phyloP scores from a whole-genome alignment of 2,329 filamentous ascomycete species.

The Elsinoe batatas region DNA sequence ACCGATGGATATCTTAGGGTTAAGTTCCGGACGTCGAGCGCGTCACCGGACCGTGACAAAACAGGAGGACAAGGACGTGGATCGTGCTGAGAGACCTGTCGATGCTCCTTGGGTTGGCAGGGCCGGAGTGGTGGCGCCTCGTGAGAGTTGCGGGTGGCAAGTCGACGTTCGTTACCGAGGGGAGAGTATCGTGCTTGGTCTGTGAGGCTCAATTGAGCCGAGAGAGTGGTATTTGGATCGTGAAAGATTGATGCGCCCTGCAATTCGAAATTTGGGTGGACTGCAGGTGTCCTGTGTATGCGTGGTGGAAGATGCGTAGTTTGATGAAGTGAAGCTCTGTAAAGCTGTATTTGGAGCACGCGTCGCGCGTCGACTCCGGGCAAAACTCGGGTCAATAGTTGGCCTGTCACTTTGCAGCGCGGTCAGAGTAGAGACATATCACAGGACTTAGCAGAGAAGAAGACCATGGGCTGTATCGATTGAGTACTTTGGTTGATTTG shows the following conservation, averaged over 20 bases:
- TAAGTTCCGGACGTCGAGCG: slow-evolving; percentile 79
- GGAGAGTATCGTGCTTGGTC: slow-evolving; percentile 60
- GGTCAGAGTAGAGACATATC: neutral
- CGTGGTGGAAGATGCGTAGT: neutral
- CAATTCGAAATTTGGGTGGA: neutral
- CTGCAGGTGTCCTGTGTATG: neutral
- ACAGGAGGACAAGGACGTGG: slow-evolving; percentile 23
- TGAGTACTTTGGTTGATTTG: no score
- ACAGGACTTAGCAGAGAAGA: no score
- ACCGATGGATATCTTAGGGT: slow-evolving; percentile 80
- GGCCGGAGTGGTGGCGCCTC: slow-evolving; percentile 32
- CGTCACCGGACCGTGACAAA: slow-evolving; percentile 35
- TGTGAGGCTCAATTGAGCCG: slow-evolving; percentile 16
- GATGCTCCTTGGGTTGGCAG: slow-evolving; percentile 50
- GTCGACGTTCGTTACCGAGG: slow-evolving; percentile 66
- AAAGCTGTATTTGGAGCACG: neutral
- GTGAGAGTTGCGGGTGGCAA: slow-evolving; percentile 55
- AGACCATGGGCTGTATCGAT: no score
- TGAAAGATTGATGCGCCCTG: neutral
- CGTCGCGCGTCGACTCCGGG: slow-evolving; percentile 1
- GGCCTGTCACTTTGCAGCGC: neutral
- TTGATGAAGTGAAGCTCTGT: neutral
- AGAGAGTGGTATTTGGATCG: neutral
- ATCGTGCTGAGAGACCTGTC: slow-evolving; percentile 44
- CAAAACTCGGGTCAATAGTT: neutral